Percentiles rank a stretch among this genome's conserved stretches.
These are phyloP conservation scores for Coniochaeta sp. DNA, from an alignment of 2,329 filamentous ascomycete species.

Conservation along the genomic window DNA sequence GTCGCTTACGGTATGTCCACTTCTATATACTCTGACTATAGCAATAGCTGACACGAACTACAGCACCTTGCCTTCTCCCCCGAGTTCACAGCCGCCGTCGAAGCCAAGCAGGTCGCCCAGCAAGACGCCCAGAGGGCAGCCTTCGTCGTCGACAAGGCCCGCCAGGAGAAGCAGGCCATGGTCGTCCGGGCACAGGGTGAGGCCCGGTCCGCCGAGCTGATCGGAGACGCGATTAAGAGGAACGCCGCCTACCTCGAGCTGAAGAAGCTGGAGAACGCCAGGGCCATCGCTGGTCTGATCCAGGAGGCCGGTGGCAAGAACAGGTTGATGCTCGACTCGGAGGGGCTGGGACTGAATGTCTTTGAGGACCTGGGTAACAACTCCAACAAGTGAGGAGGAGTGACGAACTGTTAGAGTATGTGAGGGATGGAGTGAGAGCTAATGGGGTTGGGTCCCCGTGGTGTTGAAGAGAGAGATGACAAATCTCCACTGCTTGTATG, in stretches of 20 bases:
- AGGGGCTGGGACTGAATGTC: slow-evolving; percentile 88
- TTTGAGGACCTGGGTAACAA: slow-evolving; percentile 34
- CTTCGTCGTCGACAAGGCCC: slow-evolving; percentile 96
- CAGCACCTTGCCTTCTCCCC: slow-evolving; percentile 68
- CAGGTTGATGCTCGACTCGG: slow-evolving; percentile 86
- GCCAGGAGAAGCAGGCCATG: slow-evolving; percentile 98
- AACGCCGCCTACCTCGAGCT: slow-evolving; percentile 93
- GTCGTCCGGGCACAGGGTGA: slow-evolving; percentile 99
- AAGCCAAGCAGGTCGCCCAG: slow-evolving; percentile 68
- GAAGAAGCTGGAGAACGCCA: slow-evolving; percentile 95
- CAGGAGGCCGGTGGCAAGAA: slow-evolving; percentile 84
- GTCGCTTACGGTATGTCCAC: slow-evolving; percentile 71
- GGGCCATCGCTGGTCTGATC: slow-evolving; percentile 78
- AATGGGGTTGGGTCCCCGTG: too few species aligned
- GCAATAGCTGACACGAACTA: slow-evolving; percentile 15
- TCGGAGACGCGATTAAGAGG: slow-evolving; percentile 99
- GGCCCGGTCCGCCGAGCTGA: slow-evolving; percentile 92
- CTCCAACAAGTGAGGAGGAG: not conserved
- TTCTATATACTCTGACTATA: too few species aligned
- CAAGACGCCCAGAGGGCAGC: slow-evolving; percentile 96
- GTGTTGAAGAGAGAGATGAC: too few species aligned
- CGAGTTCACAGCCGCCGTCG: slow-evolving; percentile 66
- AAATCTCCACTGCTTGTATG: slow-evolving; percentile 31
- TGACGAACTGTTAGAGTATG: too few species aligned
- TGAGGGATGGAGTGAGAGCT: slow-evolving; percentile 32